Conservation (phyloP, 768 basidiomycete species). For the Lentinus tigrinus region DNA sequence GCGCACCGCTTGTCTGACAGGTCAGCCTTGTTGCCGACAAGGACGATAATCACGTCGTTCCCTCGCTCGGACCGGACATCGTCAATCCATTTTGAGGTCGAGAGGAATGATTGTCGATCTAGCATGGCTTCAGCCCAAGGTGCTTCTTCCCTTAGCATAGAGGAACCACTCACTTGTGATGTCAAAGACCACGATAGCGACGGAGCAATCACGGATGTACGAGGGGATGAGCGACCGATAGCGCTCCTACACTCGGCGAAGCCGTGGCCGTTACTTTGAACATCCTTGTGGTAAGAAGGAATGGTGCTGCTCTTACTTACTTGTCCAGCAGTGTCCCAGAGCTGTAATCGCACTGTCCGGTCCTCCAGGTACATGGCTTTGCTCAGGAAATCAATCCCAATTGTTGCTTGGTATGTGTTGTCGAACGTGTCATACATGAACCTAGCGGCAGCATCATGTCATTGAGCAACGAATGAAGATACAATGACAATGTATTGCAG, state of each 20-base stretch:
- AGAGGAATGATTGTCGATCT: constrained; percentile 98
- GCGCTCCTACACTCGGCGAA: constrained; percentile 78
- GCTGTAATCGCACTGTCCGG: constrained; percentile 92
- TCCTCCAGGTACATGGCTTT: constrained; percentile 99
- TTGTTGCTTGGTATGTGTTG: constrained; percentile 97
- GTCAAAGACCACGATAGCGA: constrained; percentile 98
- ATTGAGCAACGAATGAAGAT: neutral
- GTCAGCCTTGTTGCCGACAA: constrained; percentile 99
- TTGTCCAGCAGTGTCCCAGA: constrained; percentile 99
- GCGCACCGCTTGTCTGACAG: constrained; percentile 95
- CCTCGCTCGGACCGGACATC: constrained; percentile 97
- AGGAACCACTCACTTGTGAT: constrained; percentile 83
- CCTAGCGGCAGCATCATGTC: constrained; percentile 37
- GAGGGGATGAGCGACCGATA: constrained; percentile 97
- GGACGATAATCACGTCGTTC: constrained; percentile 95
- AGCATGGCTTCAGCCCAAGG: neutral
- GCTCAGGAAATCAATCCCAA: constrained; percentile 98
- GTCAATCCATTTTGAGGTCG: constrained; percentile 99
- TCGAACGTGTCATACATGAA: constrained; percentile 99
- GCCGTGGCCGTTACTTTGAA: constrained; percentile 1
- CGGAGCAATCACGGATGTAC: constrained; percentile 98
- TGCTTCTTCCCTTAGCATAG: neutral
- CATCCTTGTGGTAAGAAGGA: neutral
- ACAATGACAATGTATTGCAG: neutral
- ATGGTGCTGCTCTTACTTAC: constrained; percentile 37